Evolutionary conservation across 2,329 filamentous ascomycete species (phyloP).

Genomic region (Aspergillus phoenicis): DNA sequence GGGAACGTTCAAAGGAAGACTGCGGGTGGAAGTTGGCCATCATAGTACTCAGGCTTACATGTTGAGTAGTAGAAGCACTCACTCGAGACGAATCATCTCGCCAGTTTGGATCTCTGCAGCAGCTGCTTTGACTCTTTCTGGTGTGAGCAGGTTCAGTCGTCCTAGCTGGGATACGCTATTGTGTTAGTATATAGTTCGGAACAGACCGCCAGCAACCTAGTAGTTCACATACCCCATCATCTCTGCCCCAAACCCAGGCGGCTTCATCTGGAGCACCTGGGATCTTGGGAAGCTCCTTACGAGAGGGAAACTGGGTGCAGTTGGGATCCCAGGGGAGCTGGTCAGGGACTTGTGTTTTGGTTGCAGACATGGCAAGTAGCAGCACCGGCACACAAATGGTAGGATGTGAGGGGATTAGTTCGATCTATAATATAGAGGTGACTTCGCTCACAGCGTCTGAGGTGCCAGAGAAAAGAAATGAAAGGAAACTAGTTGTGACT

Average conservation of each 20-base stretch:
- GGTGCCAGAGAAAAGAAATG: too few relatives aligned
- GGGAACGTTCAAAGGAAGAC: slow-evolving; percentile 57
- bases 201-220: background rate
- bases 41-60: background rate
- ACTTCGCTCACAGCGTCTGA: too few relatives aligned
- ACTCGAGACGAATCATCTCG: slow-evolving; percentile 59
- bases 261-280: slow-evolving; percentile 57
- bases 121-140: slow-evolving; percentile 56
- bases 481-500: background rate
- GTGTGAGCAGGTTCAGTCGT: slow-evolving; percentile 60
- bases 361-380: slow-evolving; percentile 12
- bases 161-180: slow-evolving; percentile 25
- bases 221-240: slow-evolving; percentile 50
- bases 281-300: slow-evolving; percentile 56
- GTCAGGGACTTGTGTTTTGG: slow-evolving; percentile 28
- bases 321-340: slow-evolving; percentile 58
- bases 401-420: background rate
- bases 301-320: slow-evolving; percentile 54
- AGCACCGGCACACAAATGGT: background rate
- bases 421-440: background rate
- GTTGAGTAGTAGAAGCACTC: slow-evolving; percentile 15
- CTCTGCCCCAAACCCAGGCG: slow-evolving; percentile 63
- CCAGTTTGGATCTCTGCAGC: slow-evolving; percentile 58
- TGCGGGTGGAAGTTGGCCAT: slow-evolving; percentile 20
- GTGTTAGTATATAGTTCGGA: background rate